Evolutionary conservation across 495 filamentous ascomycete species (phyloP).

Genomic region (Xylaria acuta): DNA sequence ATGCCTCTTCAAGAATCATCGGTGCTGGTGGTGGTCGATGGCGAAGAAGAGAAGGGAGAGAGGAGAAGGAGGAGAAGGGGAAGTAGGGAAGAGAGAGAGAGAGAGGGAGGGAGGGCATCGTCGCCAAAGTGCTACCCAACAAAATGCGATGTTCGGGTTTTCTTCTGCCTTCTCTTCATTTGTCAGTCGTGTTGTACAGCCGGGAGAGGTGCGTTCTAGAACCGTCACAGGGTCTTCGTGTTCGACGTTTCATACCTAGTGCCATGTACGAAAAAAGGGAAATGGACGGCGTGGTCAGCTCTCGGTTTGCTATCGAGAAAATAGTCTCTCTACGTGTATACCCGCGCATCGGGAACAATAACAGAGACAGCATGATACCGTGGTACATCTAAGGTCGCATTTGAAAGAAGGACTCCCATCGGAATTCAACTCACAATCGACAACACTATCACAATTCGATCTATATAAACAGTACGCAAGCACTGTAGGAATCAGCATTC

Average conservation of each 20-base stretch:
- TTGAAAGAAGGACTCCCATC: background rate
- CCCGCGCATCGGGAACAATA: background rate
- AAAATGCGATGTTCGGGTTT: background rate
- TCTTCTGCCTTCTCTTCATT: background rate
- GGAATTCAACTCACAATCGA: background rate
- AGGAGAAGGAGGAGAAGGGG: background rate
- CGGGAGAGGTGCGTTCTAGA: background rate
- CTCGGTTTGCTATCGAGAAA: background rate
- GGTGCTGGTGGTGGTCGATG: background rate
- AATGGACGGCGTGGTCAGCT: background rate
- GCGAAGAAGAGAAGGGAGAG: background rate
- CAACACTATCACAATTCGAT: background rate
- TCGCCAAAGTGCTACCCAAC: conserved; percentile 1
- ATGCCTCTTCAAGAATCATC: conserved; percentile 8
- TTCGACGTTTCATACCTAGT: background rate
- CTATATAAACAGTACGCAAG: background rate
- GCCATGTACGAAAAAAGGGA: background rate
- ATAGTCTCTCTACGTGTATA: background rate
- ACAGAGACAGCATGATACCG: background rate
- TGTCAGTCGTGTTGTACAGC: background rate
- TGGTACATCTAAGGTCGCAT: background rate
- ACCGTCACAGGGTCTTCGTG: background rate
- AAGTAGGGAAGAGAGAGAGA: background rate
- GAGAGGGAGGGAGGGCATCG: background rate
- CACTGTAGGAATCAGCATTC: background rate